Evolutionary conservation across 306 rosid genomes (phyloP), one percentile per base, ranked within the genome.

Genomic region (Benincasa hispida): DNA sequence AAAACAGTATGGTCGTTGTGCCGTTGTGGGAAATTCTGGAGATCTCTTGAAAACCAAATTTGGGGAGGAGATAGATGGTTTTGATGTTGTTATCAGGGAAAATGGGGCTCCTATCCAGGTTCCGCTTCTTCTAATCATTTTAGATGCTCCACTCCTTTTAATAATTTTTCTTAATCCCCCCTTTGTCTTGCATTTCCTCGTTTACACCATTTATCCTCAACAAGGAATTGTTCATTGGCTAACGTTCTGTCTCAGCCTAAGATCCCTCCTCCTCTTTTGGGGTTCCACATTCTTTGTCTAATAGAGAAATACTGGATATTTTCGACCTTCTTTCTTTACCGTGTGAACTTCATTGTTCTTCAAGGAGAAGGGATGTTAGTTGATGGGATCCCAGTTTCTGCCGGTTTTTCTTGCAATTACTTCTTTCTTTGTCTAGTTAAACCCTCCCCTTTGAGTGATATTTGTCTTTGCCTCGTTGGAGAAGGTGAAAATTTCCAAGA

Each of bases 11-110:
- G 96, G 87, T 69, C 92, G 87, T n/a, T 94, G 97, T 80, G 97
- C 99, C 79, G 99, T 95, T 62, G 92, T 95, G 78, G 97, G 99
- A 66, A 95, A 95, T 83, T 95, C 99, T 0, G 97, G 99, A 72
- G 99, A 95, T 87, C 96, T 95, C 78, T 84, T 95, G 87, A 89
- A 89, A 81, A 94, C 98, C 51, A 92, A 77, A 83, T 92, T 90
- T 87, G 99, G 99, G 76, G 84, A 84, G 79, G 97, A 95, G 88
- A 92, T 95, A 75, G 96, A 95, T 81, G 83, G 83, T 65, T 90
- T 87, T 80, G 96, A 95, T 78, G 99, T 77, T 79, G 93, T 92
- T 63, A 75, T 95, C 59, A 89, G 99, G 86, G 99, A 95, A 90
- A 95, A 95, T 81, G 98, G 98, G 82, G 99, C 97, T 76, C 99